phyloP scores from a whole-genome alignment of 306 rosid genomes.

The Ochetophila trinervis region DNA sequence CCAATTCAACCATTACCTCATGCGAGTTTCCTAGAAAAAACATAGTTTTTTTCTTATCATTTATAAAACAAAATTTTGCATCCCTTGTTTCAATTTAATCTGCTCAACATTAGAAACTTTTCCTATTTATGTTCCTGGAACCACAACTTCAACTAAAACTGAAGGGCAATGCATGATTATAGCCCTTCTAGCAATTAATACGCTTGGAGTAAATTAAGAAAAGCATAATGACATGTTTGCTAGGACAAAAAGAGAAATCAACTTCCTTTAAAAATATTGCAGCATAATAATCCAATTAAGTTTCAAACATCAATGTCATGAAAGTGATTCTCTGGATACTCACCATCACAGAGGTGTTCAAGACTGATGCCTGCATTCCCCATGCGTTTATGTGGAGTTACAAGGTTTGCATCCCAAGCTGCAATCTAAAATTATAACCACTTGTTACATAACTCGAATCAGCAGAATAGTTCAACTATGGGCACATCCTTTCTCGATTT shows the following conservation, averaged over 20 bases:
- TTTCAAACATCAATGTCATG: conserved; percentile 19
- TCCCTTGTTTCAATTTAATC: conserved; percentile 12
- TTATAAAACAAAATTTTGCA: conserved; percentile 13
- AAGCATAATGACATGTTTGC: too few relatives aligned
- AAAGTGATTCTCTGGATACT: conserved; percentile 24
- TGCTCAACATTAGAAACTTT: conserved; percentile 6
- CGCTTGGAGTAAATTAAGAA: conserved; percentile 9
- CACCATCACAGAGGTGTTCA: conserved; percentile 85
- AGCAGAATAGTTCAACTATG: background rate
- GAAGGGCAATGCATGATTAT: conserved; percentile 1
- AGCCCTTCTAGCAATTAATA: conserved; percentile 14
- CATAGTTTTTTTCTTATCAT: conserved; percentile 15
- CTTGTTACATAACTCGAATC: conserved; percentile 26
- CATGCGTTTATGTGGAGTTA: conserved; percentile 96
- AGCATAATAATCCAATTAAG: conserved; percentile 20
- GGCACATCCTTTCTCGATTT: background rate
- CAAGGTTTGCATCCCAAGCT: conserved; percentile 99
- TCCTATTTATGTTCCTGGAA: background rate
- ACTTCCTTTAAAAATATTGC: background rate
- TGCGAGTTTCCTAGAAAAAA: conserved; percentile 64
- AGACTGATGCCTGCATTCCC: conserved; percentile 75
- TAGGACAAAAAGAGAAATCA: background rate
- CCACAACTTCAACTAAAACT: background rate
- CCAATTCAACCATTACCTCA: conserved; percentile 79
- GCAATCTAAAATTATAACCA: conserved; percentile 59